Base-by-base conservation (phyloP, 1,139 yeast species). In the Yamadazyma epiphylla region DNA sequence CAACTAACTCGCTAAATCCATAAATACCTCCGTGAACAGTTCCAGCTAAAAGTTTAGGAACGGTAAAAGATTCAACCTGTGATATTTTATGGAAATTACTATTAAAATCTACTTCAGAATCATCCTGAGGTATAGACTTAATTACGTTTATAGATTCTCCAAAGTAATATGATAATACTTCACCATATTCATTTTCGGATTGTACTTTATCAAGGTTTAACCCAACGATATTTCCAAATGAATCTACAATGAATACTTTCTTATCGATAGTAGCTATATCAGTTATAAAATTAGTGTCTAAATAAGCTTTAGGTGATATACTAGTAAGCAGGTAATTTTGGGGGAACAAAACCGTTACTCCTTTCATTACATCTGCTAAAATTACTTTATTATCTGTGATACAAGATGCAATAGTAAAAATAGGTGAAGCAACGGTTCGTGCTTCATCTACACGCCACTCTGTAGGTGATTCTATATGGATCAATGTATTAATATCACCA, bases 21-120 rank as follows among this genome's bases (percentile, higher is more conserved):
- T 55, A 60, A 7, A 65, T 39, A 3, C 60, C 66, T 6, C 73
- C 73, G 38, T 49, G 49, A 1, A 53, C 52, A 0, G 71, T 65
- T 4, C 70, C 71, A 14, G 64, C n/a, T n/a, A n/a, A n/a, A n/a
- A n/a, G n/a, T n/a, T n/a, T n/a, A n/a, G n/a, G n/a, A n/a, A n/a
- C n/a, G n/a, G n/a, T n/a, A n/a, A n/a, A n/a, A n/a, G n/a, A n/a
- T n/a, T n/a, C n/a, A n/a, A n/a, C n/a, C n/a, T 28, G 12, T 8
- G 27, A 29, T 5, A 29, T 6, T 13, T 27, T 23, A 26, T 41
- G 45, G 22, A 38, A 36, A 5, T 26, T 25, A 4, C 41, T 27
- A 13, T 24, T 26, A 27, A 43, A 42, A 25, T 41, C 46, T 4
- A 19, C 12, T 9, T 19, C n/a, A 1, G 13, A 5, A 3, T 28